These are phyloP conservation scores for Stentor coeruleus DNA, from an alignment of 73 alveolate genomes.

Conservation along the genomic window DNA sequence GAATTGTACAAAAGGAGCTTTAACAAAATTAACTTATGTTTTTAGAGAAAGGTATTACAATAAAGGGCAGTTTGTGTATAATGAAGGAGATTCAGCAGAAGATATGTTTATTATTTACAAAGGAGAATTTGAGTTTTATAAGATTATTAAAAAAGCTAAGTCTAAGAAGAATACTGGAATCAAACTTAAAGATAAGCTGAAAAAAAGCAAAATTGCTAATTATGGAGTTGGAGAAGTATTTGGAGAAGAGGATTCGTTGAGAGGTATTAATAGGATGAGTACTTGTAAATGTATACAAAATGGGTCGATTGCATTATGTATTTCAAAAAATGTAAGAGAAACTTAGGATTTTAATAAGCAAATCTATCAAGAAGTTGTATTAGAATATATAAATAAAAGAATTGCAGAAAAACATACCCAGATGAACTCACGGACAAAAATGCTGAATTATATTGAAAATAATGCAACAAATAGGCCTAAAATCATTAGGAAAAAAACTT, in stretches of 20 bases:
- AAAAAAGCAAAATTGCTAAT: background rate
- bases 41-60: background rate
- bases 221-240: background rate
- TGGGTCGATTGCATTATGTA: background rate
- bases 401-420: background rate
- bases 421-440: background rate
- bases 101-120: background rate
- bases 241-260: slow-evolving; percentile 15
- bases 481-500: background rate
- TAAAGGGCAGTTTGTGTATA: background rate
- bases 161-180: background rate
- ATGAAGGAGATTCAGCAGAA: slow-evolving; percentile 21
- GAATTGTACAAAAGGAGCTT: background rate
- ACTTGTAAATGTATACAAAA: background rate
- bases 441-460: background rate
- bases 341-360: background rate
- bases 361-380: background rate
- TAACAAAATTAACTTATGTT: background rate
- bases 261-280: background rate
- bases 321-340: background rate
- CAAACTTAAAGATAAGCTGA: background rate
- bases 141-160: background rate
- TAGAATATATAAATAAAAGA: background rate
- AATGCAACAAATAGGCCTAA: background rate
- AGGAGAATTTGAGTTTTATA: slow-evolving; percentile 11